Evolutionary conservation across 2,329 filamentous ascomycete genomes (phyloP), one percentile per base, ranked within the genome.

Genomic region (Pestalotiopsis sp.): DNA sequence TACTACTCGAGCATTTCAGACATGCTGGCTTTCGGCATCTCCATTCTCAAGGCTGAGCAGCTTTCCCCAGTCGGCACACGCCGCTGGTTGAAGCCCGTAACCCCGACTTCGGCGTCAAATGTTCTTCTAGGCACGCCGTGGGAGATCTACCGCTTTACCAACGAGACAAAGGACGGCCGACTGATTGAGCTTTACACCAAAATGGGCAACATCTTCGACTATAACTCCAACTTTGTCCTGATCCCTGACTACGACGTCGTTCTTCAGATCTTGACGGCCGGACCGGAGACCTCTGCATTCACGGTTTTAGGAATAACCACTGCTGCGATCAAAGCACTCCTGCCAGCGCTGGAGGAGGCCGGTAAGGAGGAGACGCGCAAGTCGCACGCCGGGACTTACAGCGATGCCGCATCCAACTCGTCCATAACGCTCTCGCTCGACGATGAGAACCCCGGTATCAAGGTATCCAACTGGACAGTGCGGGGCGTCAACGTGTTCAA

Each of bases 1-100:
- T 80, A 84, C 70, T 85, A 81, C 76, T 82, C 83, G 17, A 83
- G 81, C 0, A 71, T 78, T 1, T 74, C 75, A 4, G 84, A 85
- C 73, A 75, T 85, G 67, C 77, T 80, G 0, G 71, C 73, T 4
- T 74, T 85, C 17, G 82, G 82, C n/a, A 80, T 80, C 1, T 78
- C 80, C 23, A 83, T 85, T 69, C 75, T 85, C 17, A 73, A 73
- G 12, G 80, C 78, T n/a, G 77, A 76, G 0, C 73, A 84, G 1
- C 72, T 85, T 0, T 70, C 77, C 0, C 72, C 77, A 0, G 71
- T 74, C 2, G 70, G 77, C 9, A 84, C 83, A 0, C 77, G 80
- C 20, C 76, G 81, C 45, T 85, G 83, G 76, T 70, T 78, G 73
- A 78, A 78, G 59, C 76, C 77, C 0, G 60, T 69, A 2, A 69